phyloP scores from a whole-genome alignment of 306 rosid genomes.

The Chamaecrista fasciculata region DNA sequence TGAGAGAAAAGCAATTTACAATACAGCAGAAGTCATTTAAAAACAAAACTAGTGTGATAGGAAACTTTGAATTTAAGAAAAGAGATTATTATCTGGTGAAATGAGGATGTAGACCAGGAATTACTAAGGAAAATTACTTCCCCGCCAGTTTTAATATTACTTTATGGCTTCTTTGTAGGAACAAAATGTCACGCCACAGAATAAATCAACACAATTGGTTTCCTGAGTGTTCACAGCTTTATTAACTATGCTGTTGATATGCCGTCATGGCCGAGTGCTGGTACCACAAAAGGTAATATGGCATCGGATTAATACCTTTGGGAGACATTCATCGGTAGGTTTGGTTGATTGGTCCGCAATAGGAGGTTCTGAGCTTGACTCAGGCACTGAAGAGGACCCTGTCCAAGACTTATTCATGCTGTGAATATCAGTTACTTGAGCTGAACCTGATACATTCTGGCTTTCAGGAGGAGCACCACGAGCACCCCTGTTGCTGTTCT shows the following conservation, averaged over 20 bases:
- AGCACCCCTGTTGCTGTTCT: slow-evolving; percentile 46
- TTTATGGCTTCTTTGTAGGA: background rate
- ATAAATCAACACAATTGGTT: background rate
- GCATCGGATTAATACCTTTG: slow-evolving; percentile 61
- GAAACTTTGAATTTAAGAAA: slow-evolving; percentile 6
- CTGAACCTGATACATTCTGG: slow-evolving; percentile 42
- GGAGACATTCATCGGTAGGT: slow-evolving; percentile 44
- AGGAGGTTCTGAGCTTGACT: slow-evolving; percentile 37
- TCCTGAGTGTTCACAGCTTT: background rate
- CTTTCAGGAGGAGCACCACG: slow-evolving; percentile 49
- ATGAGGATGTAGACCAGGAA: slow-evolving; percentile 3
- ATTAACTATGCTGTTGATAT: background rate
- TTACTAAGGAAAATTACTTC: background rate
- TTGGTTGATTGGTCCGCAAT: slow-evolving; percentile 42
- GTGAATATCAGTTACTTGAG: slow-evolving; percentile 35
- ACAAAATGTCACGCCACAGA: background rate
- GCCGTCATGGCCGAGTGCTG: background rate
- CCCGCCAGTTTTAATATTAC: slow-evolving; percentile 4
- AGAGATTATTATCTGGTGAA: background rate
- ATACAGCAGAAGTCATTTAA: slow-evolving; percentile 2
- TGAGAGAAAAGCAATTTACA: slow-evolving; percentile 14
- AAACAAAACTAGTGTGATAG: slow-evolving; percentile 2
- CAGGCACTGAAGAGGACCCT: slow-evolving; percentile 56
- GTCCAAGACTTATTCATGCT: slow-evolving; percentile 44
- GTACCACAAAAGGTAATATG: slow-evolving; percentile 5